phyloP scores from a whole-genome alignment of 495 filamentous ascomycete species.

The Penicillium alfredii region DNA sequence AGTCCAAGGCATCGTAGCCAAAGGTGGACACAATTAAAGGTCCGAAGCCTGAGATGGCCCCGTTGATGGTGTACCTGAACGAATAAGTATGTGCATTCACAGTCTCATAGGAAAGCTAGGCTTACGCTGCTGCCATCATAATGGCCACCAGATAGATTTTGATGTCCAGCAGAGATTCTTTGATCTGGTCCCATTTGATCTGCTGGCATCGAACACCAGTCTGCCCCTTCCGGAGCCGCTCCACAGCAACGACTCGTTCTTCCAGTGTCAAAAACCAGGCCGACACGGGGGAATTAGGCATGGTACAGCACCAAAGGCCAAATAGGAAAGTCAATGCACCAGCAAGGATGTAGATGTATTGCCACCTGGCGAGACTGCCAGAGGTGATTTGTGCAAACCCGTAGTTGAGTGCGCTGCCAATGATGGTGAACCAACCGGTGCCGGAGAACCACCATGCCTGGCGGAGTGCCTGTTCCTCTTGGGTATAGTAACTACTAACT shows the following conservation, averaged over 20 bases:
- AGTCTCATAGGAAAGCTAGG: constrained; percentile 1
- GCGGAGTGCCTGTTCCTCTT: constrained; percentile 58
- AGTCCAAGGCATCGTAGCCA: constrained; percentile 58
- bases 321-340: constrained; percentile 59
- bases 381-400: constrained; percentile 59
- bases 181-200: constrained; percentile 46
- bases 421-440: constrained; percentile 61
- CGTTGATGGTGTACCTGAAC: constrained; percentile 61
- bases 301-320: constrained; percentile 54
- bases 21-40: constrained; percentile 71
- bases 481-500: constrained; percentile 59
- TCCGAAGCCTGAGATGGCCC: constrained; percentile 70
- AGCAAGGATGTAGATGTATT: constrained; percentile 64
- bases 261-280: constrained; percentile 49
- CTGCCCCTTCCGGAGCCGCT: constrained; percentile 47
- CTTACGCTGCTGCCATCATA: constrained; percentile 53
- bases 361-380: constrained; percentile 53
- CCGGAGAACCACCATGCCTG: constrained; percentile 67
- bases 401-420: constrained; percentile 63
- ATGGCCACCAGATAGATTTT: constrained; percentile 50
- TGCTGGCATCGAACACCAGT: constrained; percentile 48
- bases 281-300: constrained; percentile 47
- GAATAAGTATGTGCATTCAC: neutral
- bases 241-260: constrained; percentile 49
- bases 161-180: constrained; percentile 42